Conservation (phyloP, 2,329 filamentous ascomycete genomes). For the Cladosporium sp. region DNA sequence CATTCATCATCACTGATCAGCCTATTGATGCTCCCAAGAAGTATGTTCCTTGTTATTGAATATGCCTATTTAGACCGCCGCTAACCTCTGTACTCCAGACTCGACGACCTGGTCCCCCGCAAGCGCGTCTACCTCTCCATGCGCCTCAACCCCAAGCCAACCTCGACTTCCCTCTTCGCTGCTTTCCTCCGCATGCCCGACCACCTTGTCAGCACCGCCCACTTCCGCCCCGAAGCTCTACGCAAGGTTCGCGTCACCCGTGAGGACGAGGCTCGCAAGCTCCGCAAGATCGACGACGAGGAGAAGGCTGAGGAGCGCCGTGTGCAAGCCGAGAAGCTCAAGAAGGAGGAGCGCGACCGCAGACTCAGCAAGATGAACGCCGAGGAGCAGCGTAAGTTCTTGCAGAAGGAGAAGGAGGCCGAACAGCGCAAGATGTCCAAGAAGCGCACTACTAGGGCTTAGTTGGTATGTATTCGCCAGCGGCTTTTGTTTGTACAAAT, state of each 20-base stretch:
- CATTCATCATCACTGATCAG: conserved; percentile 85
- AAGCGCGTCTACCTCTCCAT: conserved; percentile 81
- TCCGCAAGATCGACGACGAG: conserved; percentile 74
- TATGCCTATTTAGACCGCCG: background rate
- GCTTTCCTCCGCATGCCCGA: conserved; percentile 81
- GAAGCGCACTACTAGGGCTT: conserved; percentile 55
- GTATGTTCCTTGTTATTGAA: conserved; percentile 48
- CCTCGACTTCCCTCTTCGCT: conserved; percentile 69
- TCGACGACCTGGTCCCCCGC: conserved; percentile 77
- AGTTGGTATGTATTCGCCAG: background rate
- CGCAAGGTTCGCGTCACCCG: conserved; percentile 78
- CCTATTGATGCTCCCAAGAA: conserved; percentile 80
- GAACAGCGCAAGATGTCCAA: conserved; percentile 59
- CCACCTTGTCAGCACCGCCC: conserved; percentile 67
- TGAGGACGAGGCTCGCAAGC: conserved; percentile 73
- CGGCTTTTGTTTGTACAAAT: background rate
- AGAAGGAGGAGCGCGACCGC: conserved; percentile 69
- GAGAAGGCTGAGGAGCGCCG: conserved; percentile 61
- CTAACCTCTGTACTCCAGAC: conserved; percentile 42
- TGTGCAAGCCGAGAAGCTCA: conserved; percentile 56
- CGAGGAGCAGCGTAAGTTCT: conserved; percentile 49
- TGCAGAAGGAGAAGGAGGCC: conserved; percentile 84
- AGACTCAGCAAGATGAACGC: conserved; percentile 69
- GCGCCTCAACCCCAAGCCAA: conserved; percentile 59
- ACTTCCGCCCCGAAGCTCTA: conserved; percentile 83